Base-by-base conservation (phyloP, 768 basidiomycete genomes). In the Suillus placidus region DNA sequence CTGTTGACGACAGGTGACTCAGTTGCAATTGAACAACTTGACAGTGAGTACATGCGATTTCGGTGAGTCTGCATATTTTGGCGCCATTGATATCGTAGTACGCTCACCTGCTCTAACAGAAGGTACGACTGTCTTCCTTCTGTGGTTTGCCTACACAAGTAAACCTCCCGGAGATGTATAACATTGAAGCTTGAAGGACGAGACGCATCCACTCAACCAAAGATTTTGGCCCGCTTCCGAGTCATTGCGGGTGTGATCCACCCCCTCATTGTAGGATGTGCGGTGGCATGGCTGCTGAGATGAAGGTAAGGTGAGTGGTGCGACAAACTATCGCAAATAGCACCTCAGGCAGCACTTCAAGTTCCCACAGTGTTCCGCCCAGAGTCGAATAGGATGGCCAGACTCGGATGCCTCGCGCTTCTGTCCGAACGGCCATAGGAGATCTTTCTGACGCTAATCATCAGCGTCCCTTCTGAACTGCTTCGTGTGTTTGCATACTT, bases 211-310 rank as follows among this genome's bases (percentile, higher is more conserved):
- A 54, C 43, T 23, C 77, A 81, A 34, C 84, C 83, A 6, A 72
- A 79, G 62, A 86, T 89, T 84, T 70, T 88, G 9, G 80, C 77
- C 67, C 81, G 87, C 6, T 80, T 85, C n/a, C n/a, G n/a, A n/a
- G n/a, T n/a, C 65, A 61, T 87, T 26, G 77, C 79, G 4, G 85
- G 84, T 5, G 70, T 89, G 20, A 42, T 88, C 6, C 88, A 90
- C 68, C 84, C 87, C 0, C 49, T 88, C 58, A 88, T 90, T 71
- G 66, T 77, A 4, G 87, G 85, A 9, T 82, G 84, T 73, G 87
- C 85, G 5, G 70, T 80, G 88, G 87, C 0, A 76, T 87, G 66
- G 73, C 84, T 2, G 83, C 82, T 4, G 88, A 89, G 80, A 87
- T 86, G 62, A 49, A 42, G 2, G 40, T 42, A 26, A 26, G 26